Base-by-base conservation (phyloP, 2,329 filamentous ascomycete genomes). In the Microdochium trichocladiopsis region DNA sequence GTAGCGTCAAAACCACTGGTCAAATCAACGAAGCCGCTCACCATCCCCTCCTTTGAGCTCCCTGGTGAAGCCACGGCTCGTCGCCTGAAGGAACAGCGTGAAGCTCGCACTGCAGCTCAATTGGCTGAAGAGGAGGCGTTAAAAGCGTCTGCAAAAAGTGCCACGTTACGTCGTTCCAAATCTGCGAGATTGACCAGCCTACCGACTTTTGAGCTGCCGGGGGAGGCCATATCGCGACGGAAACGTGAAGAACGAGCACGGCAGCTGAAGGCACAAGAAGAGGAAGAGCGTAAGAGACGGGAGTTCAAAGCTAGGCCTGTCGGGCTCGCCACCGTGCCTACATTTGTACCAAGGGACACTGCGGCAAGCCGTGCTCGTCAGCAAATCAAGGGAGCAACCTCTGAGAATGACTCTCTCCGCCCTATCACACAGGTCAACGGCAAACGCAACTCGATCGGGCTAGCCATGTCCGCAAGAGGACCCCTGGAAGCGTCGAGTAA, bases 231-330 rank as follows among this genome's bases (percentile, higher is more conserved):
- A 49, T 76, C 57, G 74, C 84, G 66, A 71, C 81, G 61, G 72
- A 75, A 51, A 76, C 83, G 59, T 72, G 78, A 53, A 52, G 77
- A 75, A 57, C 69, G 83, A 48, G 75, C 73, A 56, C 75, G 74
- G 6, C 47, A 74, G 56, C 66, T 85, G 45, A 76, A 70, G 55
- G 74, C 73, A 3, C 74, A 84, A 59, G 80, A 82, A 58, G 81
- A 84, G 57, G 82, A 84, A 57, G 78, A 82, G 55, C 76, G 72
- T 23, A 80, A 74, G 64, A 75, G 76, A 52, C 78, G 82, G 52
- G 80, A 85, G 60, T 86, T 86, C 71, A 86, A 84, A 63, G 83
- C 82, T 5, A 75, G 75, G 33, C 82, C 83, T 18, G 63, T 81
- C 36, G 76, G 76, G 43, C 67, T 71, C 51, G 76, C 70, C 51